Percentiles rank a stretch among this genome's conserved stretches.
Conservation (phyloP, 352 stramenopile genomes). For the Phytopythium sindhum region DNA sequence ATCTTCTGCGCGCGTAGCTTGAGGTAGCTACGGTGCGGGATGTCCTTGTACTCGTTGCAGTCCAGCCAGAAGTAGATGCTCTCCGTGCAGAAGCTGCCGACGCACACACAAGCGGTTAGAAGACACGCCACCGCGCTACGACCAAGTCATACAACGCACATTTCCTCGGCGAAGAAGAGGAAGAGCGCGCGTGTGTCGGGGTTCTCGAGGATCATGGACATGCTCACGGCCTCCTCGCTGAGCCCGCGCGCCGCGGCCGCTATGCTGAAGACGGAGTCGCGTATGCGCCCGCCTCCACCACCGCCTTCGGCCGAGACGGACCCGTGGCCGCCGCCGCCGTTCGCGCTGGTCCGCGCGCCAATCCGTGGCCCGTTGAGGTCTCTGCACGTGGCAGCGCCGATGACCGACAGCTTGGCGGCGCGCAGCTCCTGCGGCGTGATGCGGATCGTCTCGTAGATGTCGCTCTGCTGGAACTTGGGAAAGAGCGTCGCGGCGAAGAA, state of each 20-base stretch:
- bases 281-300: neutral
- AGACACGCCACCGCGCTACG: neutral
- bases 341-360: neutral
- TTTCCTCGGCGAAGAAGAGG: constrained; percentile 74
- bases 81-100: constrained; percentile 62
- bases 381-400: constrained; percentile 11
- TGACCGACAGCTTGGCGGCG: constrained; percentile 21
- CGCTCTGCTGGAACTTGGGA: constrained; percentile 70
- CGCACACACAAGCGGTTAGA: neutral
- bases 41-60: constrained; percentile 81
- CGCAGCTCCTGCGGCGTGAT: constrained; percentile 34
- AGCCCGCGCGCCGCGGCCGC: constrained; percentile 13
- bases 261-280: neutral
- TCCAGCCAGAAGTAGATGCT: constrained; percentile 86
- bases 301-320: constrained; percentile 1
- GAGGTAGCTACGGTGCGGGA: constrained; percentile 67
- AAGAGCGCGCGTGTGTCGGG: constrained; percentile 60
- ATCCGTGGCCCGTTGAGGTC: neutral
- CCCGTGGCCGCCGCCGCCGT: neutral
- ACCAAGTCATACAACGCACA: constrained; percentile 35
- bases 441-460: constrained; percentile 57
- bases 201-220: constrained; percentile 60
- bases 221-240: constrained; percentile 38
- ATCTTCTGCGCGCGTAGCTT: constrained; percentile 78
- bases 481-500: constrained; percentile 69